phyloP scores from a whole-genome alignment of 768 basidiomycete species.

The Cystofilobasidium macerans region DNA sequence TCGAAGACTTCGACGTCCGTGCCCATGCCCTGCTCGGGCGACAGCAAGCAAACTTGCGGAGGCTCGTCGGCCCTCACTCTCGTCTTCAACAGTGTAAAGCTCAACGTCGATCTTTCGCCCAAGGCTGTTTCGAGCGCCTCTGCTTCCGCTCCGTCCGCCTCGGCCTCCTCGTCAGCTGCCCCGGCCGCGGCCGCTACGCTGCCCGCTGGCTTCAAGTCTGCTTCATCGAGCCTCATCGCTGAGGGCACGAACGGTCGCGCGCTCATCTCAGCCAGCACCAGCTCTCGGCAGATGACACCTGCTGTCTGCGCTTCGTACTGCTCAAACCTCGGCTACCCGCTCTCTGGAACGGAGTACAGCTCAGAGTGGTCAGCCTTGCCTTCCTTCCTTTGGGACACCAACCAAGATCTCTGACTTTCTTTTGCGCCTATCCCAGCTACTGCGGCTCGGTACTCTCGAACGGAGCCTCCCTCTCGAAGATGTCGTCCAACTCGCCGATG shows the following conservation, averaged over 20 bases:
- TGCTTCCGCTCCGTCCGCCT: neutral
- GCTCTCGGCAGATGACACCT: conserved; percentile 29
- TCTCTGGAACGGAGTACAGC: conserved; percentile 31
- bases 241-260: neutral
- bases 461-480: conserved; percentile 6
- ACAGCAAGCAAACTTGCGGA: conserved; percentile 1
- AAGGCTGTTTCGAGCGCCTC: neutral
- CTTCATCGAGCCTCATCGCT: neutral
- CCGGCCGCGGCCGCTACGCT: too few relatives aligned
- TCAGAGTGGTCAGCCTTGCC: conserved; percentile 2
- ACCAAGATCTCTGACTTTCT: neutral
- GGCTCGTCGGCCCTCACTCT: neutral
- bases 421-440: conserved; percentile 13
- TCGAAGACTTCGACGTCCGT: neutral
- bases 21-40: conserved; percentile 3
- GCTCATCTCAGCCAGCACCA: conserved; percentile 24
- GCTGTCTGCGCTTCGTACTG: conserved; percentile 30
- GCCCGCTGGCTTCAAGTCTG: too few relatives aligned
- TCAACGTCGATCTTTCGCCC: conserved; percentile 2
- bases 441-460: conserved; percentile 41
- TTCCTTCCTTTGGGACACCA: neutral
- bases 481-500: neutral
- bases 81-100: conserved; percentile 1
- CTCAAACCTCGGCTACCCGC: conserved; percentile 24
- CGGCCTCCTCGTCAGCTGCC: neutral